Conservation (phyloP, 208 protist genomes). For the Acanthamoeba royreba region DNA sequence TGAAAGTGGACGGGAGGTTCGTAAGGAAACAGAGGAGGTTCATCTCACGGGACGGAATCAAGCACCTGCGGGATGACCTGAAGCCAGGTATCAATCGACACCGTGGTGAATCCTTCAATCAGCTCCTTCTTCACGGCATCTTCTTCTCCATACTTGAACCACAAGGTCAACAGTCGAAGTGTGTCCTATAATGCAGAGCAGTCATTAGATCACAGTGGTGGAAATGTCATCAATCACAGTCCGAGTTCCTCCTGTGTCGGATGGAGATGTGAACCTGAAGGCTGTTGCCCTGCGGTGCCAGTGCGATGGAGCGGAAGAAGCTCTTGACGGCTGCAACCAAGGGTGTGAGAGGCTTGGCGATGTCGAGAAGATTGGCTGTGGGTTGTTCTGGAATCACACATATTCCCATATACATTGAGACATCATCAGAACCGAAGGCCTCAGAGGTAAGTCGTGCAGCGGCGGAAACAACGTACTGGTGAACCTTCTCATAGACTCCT, state of each 20-base stretch:
- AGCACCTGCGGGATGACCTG: constrained; percentile 96
- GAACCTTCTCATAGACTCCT: background rate
- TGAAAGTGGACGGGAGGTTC: constrained; percentile 40
- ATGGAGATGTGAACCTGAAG: background rate
- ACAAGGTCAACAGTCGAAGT: constrained; percentile 97
- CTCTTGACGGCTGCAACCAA: background rate
- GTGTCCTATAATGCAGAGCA: constrained; percentile 90
- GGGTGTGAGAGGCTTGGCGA: no score
- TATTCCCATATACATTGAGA: background rate
- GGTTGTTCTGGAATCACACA: no score
- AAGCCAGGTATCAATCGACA: constrained; percentile 97
- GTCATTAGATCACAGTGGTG: background rate
- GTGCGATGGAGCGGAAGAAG: constrained; percentile 95
- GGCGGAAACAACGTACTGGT: background rate
- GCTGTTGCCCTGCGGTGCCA: constrained; percentile 59
- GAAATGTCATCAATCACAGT: background rate
- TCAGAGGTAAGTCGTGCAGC: background rate
- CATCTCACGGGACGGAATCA: background rate
- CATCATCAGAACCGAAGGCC: background rate
- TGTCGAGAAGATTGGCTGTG: background rate
- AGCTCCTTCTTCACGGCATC: constrained; percentile 85
- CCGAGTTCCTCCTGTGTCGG: background rate
- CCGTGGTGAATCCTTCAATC: constrained; percentile 85
- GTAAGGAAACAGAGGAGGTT: background rate
- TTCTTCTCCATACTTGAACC: constrained; percentile 90